These are phyloP conservation scores for Ophiostoma populinum DNA, from an alignment of 2,329 filamentous ascomycete species.

Conservation along the genomic window DNA sequence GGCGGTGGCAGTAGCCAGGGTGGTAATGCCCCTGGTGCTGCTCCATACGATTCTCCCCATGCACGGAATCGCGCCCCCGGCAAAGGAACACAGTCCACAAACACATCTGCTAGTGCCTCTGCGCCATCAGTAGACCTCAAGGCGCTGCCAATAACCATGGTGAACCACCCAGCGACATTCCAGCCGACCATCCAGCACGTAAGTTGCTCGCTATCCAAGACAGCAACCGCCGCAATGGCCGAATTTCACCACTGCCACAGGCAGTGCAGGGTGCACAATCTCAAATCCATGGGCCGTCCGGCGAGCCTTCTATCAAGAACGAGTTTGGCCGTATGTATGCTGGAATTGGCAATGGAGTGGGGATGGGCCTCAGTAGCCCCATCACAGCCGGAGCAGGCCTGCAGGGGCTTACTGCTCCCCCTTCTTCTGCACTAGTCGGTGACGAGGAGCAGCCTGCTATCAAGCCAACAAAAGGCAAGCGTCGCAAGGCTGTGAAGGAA, in stretches of 20 bases:
- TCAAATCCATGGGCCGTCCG: conserved; percentile 58
- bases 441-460: conserved; percentile 17
- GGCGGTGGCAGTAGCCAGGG: conserved; percentile 15
- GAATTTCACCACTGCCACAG: conserved; percentile 76
- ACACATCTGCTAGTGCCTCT: neutral
- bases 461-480: conserved; percentile 33
- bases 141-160: conserved; percentile 9
- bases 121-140: conserved; percentile 22
- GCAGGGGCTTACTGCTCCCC: conserved; percentile 27
- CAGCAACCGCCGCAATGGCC: conserved; percentile 56
- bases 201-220: conserved; percentile 65
- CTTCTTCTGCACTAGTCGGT: conserved; percentile 24
- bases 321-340: conserved; percentile 92
- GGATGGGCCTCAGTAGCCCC: conserved; percentile 31
- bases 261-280: conserved; percentile 84
- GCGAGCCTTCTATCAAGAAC: conserved; percentile 80
- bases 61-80: neutral
- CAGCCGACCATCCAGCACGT: conserved; percentile 41
- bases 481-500: conserved; percentile 51
- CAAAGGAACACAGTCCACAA: neutral
- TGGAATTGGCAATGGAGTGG: conserved; percentile 54
- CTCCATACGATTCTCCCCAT: neutral
- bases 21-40: neutral
- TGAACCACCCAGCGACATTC: conserved; percentile 28
- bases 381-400: conserved; percentile 25